Base-by-base conservation (phyloP, 805 yeast species). In the Saccharomycodes ludwigii region DNA sequence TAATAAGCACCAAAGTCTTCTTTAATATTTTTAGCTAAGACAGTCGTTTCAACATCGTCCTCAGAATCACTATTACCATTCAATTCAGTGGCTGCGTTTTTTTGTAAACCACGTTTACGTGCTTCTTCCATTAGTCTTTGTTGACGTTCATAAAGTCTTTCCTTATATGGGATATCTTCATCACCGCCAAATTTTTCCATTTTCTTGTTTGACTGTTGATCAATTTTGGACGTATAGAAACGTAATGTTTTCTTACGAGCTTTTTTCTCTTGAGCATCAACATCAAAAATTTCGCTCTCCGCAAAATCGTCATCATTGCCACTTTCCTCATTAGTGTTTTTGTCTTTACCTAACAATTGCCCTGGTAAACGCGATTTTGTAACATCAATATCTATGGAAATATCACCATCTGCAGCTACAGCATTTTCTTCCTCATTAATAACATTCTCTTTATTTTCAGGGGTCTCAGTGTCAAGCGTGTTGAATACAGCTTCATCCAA, bases 211-310 rank as follows among this genome's bases (percentile, higher is more conserved):
- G 68, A 75, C 32, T 76, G 77, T 59, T 86, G 94, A 54, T 85
- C 95, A 55, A 91, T 86, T 58, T 88, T 86, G 36, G 97, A 82
- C 1, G 98, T 91, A 66, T 91, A 91, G 73, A 91, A 91, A 38
- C 97, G 76, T 46, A 91, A 70, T 2, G 94, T 69, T 50, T 72
- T 73, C 63, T 77, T 80, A 45, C 93, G 74, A 14, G 75, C 70
- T 37, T 68, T 71, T 61, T 86, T 88, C 36, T 85, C 97, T 48
- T 83, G 94, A 27, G 69, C 66, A 56, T 91, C 97, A 29, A 84
- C 75, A 18, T 74, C 91, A 31, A 81, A 93, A 27, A 81, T 67
- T 21, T 67, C 73, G 18, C 73, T 63, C 47, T 84, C 94, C n/a
- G 72, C 65, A 47, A 61, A 76, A 52, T 79, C 91, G 38, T 65